phyloP scores from a whole-genome alignment of 164 flowering plant species.

The Annona cherimola region DNA sequence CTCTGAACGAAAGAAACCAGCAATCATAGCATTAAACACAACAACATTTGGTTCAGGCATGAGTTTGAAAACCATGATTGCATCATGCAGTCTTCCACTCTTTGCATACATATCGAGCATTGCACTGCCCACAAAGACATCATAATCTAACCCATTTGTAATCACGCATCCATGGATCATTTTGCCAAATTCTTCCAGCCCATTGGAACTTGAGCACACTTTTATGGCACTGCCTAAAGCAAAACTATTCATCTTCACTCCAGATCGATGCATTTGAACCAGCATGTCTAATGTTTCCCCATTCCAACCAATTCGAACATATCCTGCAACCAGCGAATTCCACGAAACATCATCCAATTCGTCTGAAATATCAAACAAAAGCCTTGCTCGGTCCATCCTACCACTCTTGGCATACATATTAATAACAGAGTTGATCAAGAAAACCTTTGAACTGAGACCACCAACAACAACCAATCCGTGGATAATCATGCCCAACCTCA shows the following conservation, averaged over 20 bases:
- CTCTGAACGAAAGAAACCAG: constrained; percentile 31
- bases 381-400: constrained; percentile 31
- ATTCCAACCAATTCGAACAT: constrained; percentile 26
- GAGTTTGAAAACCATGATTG: constrained; percentile 29
- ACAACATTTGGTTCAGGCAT: constrained; percentile 40
- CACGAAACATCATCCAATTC: constrained; percentile 50
- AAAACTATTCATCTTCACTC: constrained; percentile 37
- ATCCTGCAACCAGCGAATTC: constrained; percentile 54
- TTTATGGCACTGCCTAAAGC: constrained; percentile 48
- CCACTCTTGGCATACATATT: constrained; percentile 55
- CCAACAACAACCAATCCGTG: constrained; percentile 41
- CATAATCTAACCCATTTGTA: constrained; percentile 38
- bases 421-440: constrained; percentile 43
- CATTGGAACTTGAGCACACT: constrained; percentile 32
- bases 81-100: constrained; percentile 30
- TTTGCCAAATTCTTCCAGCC: constrained; percentile 27
- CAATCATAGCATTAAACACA: constrained; percentile 62
- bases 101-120: constrained; percentile 62
- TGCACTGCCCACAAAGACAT: constrained; percentile 49
- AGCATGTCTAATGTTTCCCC: constrained; percentile 32
- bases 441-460: constrained; percentile 26
- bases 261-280: constrained; percentile 39
- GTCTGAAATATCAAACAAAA: constrained; percentile 36
- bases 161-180: constrained; percentile 33
- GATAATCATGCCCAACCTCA: constrained; percentile 35